Evolutionary conservation across 495 filamentous ascomycete genomes (phyloP).

Genomic region (Aspergillus homomorphus): DNA sequence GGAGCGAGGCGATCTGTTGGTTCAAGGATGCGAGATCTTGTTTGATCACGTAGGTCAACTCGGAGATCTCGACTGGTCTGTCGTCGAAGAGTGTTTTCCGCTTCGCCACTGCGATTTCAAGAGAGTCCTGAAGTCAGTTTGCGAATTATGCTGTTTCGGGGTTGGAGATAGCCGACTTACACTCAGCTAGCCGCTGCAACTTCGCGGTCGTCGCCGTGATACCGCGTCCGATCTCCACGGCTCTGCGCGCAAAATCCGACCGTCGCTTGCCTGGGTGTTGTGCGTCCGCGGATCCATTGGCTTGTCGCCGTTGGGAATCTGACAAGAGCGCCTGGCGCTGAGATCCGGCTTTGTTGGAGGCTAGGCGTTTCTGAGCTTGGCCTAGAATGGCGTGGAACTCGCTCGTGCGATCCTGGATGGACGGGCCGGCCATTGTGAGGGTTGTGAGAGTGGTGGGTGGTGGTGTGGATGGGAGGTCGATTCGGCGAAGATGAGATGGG

Average conservation of each 20-base stretch:
- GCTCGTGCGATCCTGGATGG: constrained; percentile 93
- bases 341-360: constrained; percentile 64
- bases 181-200: constrained; percentile 83
- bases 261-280: constrained; percentile 44
- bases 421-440: constrained; percentile 54
- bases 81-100: constrained; percentile 97
- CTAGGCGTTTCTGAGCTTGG: constrained; percentile 73
- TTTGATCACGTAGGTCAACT: constrained; percentile 94
- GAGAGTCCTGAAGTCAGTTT: neutral
- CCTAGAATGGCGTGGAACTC: constrained; percentile 90
- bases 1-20: constrained; percentile 76
- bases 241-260: constrained; percentile 85
- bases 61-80: constrained; percentile 91
- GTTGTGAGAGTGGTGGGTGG: neutral
- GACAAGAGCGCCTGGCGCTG: constrained; percentile 81
- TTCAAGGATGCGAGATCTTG: constrained; percentile 92
- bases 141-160: too few relatives aligned
- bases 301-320: constrained; percentile 64
- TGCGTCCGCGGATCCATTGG: constrained; percentile 59
- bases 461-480: neutral
- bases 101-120: constrained; percentile 67
- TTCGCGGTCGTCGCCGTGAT: constrained; percentile 93
- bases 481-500: neutral
- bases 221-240: constrained; percentile 84
- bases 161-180: constrained; percentile 43